Evolutionary conservation across 805 yeast genomes (phyloP).

Genomic region (Candida chauliodis): DNA sequence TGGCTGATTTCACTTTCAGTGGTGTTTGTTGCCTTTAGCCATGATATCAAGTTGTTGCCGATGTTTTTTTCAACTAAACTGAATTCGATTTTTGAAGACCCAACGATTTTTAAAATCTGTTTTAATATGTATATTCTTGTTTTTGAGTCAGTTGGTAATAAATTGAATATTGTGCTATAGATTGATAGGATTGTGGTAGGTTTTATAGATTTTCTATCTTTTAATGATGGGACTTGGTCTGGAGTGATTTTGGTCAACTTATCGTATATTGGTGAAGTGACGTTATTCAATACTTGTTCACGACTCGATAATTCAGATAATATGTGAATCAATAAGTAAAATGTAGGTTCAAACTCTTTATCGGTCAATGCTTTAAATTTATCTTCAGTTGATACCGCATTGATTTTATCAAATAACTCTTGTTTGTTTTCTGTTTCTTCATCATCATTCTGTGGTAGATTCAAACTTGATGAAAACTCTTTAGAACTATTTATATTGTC

Average conservation of each 20-base stretch:
- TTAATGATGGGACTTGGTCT: slow-evolving; percentile 33
- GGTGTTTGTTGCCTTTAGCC: slow-evolving; percentile 33
- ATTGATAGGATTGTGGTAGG: slow-evolving; percentile 39
- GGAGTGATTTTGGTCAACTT: slow-evolving; percentile 32
- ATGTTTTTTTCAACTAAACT: slow-evolving; percentile 31
- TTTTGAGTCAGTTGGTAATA: slow-evolving; percentile 30
- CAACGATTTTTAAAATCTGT: slow-evolving; percentile 29
- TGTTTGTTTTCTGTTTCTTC: slow-evolving; percentile 24
- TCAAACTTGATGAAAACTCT: slow-evolving; percentile 21
- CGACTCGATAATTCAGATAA: slow-evolving; percentile 26
- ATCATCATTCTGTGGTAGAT: slow-evolving; percentile 15
- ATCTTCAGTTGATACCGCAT: slow-evolving; percentile 25
- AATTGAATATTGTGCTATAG: slow-evolving; percentile 40
- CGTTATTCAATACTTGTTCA: slow-evolving; percentile 24
- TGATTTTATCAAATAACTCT: slow-evolving; percentile 25
- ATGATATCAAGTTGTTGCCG: slow-evolving; percentile 32
- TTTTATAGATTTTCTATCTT: slow-evolving; percentile 43
- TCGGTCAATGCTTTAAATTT: slow-evolving; percentile 33
- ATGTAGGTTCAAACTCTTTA: slow-evolving; percentile 44
- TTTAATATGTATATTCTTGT: slow-evolving; percentile 29
- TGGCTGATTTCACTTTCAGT: slow-evolving; percentile 25
- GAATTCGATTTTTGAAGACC: slow-evolving; percentile 28
- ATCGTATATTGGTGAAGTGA: slow-evolving; percentile 19
- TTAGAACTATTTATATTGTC: slow-evolving; percentile 28
- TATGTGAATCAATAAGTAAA: slow-evolving; percentile 37